Percentiles rank a stretch among this genome's conserved stretches.
These are phyloP conservation scores for Balansia obtecta DNA, from an alignment of 2,329 filamentous ascomycete species.

Conservation along the genomic window DNA sequence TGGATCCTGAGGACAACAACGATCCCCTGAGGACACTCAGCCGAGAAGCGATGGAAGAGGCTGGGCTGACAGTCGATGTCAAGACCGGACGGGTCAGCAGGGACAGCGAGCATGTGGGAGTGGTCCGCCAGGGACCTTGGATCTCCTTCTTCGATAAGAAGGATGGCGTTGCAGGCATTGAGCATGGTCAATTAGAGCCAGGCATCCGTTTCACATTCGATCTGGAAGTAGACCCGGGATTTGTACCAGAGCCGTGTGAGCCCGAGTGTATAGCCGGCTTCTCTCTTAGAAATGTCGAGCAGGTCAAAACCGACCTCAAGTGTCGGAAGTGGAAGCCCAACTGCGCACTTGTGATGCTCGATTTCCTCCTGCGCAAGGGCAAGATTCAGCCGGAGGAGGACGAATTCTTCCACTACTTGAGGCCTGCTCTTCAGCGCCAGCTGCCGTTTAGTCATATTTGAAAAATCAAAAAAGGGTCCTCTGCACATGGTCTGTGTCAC, in stretches of 20 bases:
- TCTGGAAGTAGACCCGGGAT: conserved; percentile 16
- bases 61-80: conserved; percentile 16
- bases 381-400: conserved; percentile 15
- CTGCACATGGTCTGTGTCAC: neutral
- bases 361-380: conserved; percentile 21
- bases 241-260: conserved; percentile 13
- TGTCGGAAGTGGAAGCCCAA: conserved; percentile 24
- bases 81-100: conserved; percentile 11
- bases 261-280: conserved; percentile 19
- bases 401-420: conserved; percentile 11
- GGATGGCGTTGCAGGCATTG: conserved; percentile 16
- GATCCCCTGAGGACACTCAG: conserved; percentile 16
- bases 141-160: conserved; percentile 25
- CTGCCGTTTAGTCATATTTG: conserved; percentile 14
- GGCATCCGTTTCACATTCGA: conserved; percentile 26
- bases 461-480: neutral
- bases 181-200: conserved; percentile 23
- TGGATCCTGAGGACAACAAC: conserved; percentile 18
- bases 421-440: conserved; percentile 12
- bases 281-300: conserved; percentile 14
- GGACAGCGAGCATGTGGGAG: conserved; percentile 12
- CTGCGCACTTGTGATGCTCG: conserved; percentile 26
- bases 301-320: conserved; percentile 18
- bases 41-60: conserved; percentile 23
- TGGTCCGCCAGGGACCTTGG: conserved; percentile 11